Percentiles rank a stretch among this genome's conserved stretches.
These are phyloP conservation scores for Petunia hybrid DNA, from an alignment of 305 asterid species.

Conservation along the genomic window DNA sequence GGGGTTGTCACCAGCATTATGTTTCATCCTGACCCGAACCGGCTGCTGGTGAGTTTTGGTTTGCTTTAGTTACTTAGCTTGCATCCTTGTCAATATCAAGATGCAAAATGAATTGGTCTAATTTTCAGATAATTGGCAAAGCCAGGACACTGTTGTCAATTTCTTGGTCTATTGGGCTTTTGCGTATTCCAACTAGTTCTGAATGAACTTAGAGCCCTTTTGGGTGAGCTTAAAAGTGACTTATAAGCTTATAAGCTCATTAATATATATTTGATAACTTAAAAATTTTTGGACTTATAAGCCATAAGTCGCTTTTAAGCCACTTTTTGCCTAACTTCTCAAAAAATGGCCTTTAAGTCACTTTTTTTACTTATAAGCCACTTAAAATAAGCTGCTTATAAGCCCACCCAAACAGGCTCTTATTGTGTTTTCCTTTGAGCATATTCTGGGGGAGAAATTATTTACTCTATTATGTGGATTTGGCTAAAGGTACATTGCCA, in stretches of 20 bases:
- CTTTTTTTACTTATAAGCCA: no score
- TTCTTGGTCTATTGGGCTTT: slow-evolving; percentile 11
- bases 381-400: no score
- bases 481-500: background rate
- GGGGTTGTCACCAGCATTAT: slow-evolving; percentile 84
- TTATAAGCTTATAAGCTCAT: no score
- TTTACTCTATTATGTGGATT: slow-evolving; percentile 14
- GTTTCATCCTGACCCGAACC: slow-evolving; percentile 84
- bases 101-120: background rate
- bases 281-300: no score
- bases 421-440: background rate
- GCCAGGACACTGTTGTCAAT: background rate
- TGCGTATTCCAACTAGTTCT: background rate
- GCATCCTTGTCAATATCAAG: background rate
- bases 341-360: no score
- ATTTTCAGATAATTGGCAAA: slow-evolving; percentile 5
- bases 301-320: no score
- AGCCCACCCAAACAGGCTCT: no score
- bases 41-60: slow-evolving; percentile 69
- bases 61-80: slow-evolving; percentile 10
- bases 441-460: slow-evolving; percentile 9
- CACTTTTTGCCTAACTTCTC: no score
- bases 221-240: no score
- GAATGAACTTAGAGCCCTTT: background rate
- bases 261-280: no score